These are phyloP conservation scores for Omphalotus guepiniiformis DNA, from an alignment of 768 basidiomycete species.

Conservation along the genomic window DNA sequence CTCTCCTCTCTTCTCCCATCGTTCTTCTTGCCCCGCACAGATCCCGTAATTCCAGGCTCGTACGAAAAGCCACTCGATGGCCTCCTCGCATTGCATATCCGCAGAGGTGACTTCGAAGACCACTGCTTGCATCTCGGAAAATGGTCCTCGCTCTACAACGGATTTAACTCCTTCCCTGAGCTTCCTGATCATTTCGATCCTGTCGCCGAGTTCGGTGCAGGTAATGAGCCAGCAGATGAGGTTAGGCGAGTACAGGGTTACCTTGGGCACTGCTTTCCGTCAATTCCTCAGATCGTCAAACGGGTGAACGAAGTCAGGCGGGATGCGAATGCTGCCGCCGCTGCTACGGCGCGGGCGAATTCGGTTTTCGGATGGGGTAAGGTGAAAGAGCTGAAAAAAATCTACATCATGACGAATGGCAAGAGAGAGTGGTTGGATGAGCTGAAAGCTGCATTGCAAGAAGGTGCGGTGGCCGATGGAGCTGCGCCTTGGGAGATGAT, in stretches of 20 bases:
- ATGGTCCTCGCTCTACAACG: constrained; percentile 39
- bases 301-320: constrained; percentile 31
- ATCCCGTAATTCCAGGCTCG: constrained; percentile 18
- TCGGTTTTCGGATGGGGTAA: neutral
- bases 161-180: constrained; percentile 49
- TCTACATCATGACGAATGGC: constrained; percentile 69
- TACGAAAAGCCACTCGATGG: constrained; percentile 26
- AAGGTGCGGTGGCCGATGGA: constrained; percentile 9
- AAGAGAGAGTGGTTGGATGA: constrained; percentile 43
- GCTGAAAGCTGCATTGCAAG: constrained; percentile 35
- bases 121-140: constrained; percentile 42
- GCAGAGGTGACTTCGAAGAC: constrained; percentile 49
- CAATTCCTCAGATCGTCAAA: constrained; percentile 42
- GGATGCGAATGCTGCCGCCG: constrained; percentile 19
- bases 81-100: constrained; percentile 52
- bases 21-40: constrained; percentile 10
- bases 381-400: constrained; percentile 30
- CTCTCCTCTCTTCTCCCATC: constrained; percentile 13
- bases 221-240: neutral
- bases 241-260: constrained; percentile 23
- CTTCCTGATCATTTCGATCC: constrained; percentile 43
- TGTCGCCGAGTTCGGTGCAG: constrained; percentile 13
- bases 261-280: constrained; percentile 48
- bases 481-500: constrained; percentile 45
- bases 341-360: neutral